Conservation (phyloP, 345 rosid species). For the Pseudoturritis turrita region DNA sequence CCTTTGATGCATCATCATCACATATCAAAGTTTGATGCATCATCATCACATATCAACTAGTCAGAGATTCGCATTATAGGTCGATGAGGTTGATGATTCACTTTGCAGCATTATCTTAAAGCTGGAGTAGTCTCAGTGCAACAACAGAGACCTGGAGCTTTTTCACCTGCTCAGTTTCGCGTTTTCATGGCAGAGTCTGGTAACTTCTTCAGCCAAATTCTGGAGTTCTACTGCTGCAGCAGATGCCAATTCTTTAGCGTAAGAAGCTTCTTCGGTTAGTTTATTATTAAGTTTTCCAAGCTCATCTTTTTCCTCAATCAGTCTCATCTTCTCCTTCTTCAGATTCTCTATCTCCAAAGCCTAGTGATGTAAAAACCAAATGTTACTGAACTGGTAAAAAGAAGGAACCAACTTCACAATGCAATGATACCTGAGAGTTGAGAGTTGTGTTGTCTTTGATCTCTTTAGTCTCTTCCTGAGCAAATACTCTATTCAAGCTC, state of each 20-base stretch:
- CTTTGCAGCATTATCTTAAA: slow-evolving; percentile 11
- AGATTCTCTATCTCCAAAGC: slow-evolving; percentile 79
- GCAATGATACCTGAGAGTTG: slow-evolving; percentile 27
- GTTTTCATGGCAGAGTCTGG: slow-evolving; percentile 76
- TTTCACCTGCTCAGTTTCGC: slow-evolving; percentile 46
- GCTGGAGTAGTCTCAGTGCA: slow-evolving; percentile 8
- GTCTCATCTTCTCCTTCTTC: slow-evolving; percentile 68
- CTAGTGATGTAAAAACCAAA: slow-evolving; percentile 39
- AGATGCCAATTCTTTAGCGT: slow-evolving; percentile 95
- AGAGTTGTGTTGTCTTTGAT: slow-evolving; percentile 31
- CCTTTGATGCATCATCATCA: slow-evolving; percentile 3
- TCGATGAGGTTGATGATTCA: slow-evolving; percentile 1
- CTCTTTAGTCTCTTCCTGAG: slow-evolving; percentile 56
- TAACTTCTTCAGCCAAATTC: slow-evolving; percentile 91
- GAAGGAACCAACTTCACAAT: not conserved
- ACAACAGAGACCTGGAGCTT: not conserved
- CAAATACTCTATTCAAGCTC: slow-evolving; percentile 54
- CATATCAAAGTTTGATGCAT: slow-evolving; percentile 6
- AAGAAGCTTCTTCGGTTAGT: slow-evolving; percentile 87
- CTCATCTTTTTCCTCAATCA: slow-evolving; percentile 87
- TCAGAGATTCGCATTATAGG: not conserved
- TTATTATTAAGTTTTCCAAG: slow-evolving; percentile 75
- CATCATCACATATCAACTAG: slow-evolving; percentile 1
- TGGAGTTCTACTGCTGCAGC: slow-evolving; percentile 99
- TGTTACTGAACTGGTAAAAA: too few species aligned